Percentiles rank a stretch among this genome's conserved stretches.
These are phyloP conservation scores for Metarhizium sp. DNA, from an alignment of 2,329 filamentous ascomycete species.

Conservation along the genomic window DNA sequence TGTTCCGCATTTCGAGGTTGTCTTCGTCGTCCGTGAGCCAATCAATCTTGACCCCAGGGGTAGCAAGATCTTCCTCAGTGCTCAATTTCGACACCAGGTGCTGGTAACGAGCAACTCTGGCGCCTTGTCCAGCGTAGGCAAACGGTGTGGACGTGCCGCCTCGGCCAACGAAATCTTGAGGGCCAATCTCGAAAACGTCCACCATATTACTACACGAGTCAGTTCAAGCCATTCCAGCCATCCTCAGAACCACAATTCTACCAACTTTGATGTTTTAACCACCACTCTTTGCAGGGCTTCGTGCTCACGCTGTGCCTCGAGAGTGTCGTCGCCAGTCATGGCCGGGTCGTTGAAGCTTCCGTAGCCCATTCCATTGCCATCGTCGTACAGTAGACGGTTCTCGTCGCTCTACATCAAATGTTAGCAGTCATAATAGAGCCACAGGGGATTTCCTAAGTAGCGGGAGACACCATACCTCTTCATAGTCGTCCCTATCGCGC, in stretches of 20 bases:
- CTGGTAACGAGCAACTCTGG: constrained; percentile 48
- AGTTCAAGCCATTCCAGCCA: neutral
- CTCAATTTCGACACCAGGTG: constrained; percentile 52
- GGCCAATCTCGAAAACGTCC: constrained; percentile 57
- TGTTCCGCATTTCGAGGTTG: constrained; percentile 31
- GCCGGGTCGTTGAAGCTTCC: constrained; percentile 52
- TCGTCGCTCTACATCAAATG: constrained; percentile 40
- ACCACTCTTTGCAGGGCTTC: constrained; percentile 57
- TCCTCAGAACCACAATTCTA: neutral
- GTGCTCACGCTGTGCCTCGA: constrained; percentile 54
- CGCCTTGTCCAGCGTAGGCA: constrained; percentile 44
- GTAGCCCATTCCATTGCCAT: constrained; percentile 49
- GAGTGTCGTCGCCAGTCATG: constrained; percentile 45
- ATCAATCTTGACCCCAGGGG: constrained; percentile 40
- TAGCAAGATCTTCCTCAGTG: constrained; percentile 28
- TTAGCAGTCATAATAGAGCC: neutral
- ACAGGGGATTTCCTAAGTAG: neutral
- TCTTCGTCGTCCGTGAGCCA: constrained; percentile 45
- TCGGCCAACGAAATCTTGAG: constrained; percentile 33
- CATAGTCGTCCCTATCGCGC: constrained; percentile 39
- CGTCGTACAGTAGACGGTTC: constrained; percentile 50
- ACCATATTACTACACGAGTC: constrained; percentile 48
- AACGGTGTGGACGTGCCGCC: constrained; percentile 29
- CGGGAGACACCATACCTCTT: constrained; percentile 37
- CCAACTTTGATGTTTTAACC: constrained; percentile 52